A percentile compares a stretch with the other conserved stretches of the same genome.
Conservation (phyloP, 371 early-diverging fungal species). For the Basidiobolus meristosporus region DNA sequence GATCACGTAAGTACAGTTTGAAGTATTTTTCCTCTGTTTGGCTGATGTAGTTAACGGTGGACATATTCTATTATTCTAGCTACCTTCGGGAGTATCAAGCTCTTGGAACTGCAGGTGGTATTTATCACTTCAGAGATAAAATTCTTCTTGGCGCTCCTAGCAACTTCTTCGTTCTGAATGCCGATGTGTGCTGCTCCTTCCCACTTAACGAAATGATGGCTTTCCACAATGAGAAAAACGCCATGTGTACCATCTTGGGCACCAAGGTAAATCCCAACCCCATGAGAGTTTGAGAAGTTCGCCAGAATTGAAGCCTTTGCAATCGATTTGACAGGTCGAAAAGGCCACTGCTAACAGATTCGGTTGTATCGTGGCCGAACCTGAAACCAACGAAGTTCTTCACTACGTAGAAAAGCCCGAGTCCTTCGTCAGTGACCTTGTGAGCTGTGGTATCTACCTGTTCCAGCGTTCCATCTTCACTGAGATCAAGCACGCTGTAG, state of each 20-base stretch:
- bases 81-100: slow-evolving; percentile 93
- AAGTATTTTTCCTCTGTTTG: slow-evolving; percentile 1
- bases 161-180: slow-evolving; percentile 86
- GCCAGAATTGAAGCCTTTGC: not conserved
- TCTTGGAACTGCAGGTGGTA: slow-evolving; percentile 90
- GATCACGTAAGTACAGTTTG: slow-evolving; percentile 38
- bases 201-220: slow-evolving; percentile 73
- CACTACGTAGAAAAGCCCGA: slow-evolving; percentile 97
- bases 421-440: slow-evolving; percentile 79
- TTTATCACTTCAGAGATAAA: slow-evolving; percentile 95
- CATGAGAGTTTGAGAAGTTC: not conserved
- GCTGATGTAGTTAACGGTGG: slow-evolving; percentile 1
- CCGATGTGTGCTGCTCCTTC: slow-evolving; percentile 85
- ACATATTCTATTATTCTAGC: slow-evolving; percentile 12
- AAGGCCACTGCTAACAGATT: slow-evolving; percentile 63
- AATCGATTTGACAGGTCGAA: slow-evolving; percentile 25
- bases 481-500: slow-evolving; percentile 63
- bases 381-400: slow-evolving; percentile 63
- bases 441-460: slow-evolving; percentile 85
- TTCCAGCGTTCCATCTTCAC: slow-evolving; percentile 71
- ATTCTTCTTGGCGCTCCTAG: slow-evolving; percentile 77
- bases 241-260: slow-evolving; percentile 71
- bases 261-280: slow-evolving; percentile 33
- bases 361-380: slow-evolving; percentile 82
- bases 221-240: slow-evolving; percentile 55